Evolutionary conservation across 2,329 filamentous ascomycete species (phyloP), one percentile per base, ranked within the genome.

Genomic region (Tolypocladium pustulatum): DNA sequence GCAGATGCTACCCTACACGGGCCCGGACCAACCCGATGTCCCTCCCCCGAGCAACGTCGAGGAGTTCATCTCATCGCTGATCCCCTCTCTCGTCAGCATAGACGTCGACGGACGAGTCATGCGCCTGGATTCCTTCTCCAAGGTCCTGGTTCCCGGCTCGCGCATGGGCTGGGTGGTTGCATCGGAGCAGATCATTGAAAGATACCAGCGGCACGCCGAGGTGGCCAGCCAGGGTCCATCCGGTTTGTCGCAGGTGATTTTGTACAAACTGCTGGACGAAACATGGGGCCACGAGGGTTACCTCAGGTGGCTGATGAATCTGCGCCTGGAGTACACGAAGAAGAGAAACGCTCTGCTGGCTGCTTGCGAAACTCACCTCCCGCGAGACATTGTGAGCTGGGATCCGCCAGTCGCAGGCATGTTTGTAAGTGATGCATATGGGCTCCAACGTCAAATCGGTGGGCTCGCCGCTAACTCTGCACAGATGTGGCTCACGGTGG

Each of bases 271-370:
- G 27, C 79, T 99, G 2, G 94, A 99, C 64, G 91, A 96, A 73
- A 85, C 87, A 55, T 99, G 94, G 94, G 94, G 93, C 30, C 94
- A 99, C 68, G 81, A 84, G 49, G 92, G 92, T 1, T 99, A 95
- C 69, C 74, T 99, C 30, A 81, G 87, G 67, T 99, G 94, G 94
- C 76, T 99, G 63, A 89, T 94, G 69, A 82, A 90, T 69, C 76
- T 97, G 66, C 83, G 91, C 54, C 72, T 84, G 66, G 84, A 91
- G 72, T 99, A 99, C 70, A 94, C 92, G 1, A 77, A 78, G 64
- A 84, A 93, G 61, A 79, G 94, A 58, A 82, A 97, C 68, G 81
- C 84, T 32, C 83, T 99, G 59, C 77, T 96, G 6, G 79, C 81
- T 9, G 91, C 92, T 0, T 97, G 91, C 69, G 90, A 94, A 72